phyloP scores from a whole-genome alignment of 306 rosid species.

The Rubus parviflorus region DNA sequence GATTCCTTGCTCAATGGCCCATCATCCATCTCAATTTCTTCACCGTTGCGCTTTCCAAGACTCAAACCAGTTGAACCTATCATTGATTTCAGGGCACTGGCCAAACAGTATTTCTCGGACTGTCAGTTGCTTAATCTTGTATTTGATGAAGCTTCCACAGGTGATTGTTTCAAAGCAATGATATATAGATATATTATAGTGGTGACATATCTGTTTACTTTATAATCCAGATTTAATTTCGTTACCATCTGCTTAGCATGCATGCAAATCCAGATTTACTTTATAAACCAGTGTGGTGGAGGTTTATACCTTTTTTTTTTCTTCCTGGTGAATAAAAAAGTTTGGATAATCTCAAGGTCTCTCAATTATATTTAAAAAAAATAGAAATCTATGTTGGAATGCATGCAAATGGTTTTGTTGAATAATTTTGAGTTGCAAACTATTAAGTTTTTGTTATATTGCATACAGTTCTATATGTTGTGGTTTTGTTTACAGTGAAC shows the following conservation, averaged over 20 bases:
- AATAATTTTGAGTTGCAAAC: not conserved
- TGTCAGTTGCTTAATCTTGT: constrained; percentile 76
- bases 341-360: not conserved
- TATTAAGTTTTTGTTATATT: not conserved
- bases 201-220: not conserved
- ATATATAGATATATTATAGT: not conserved
- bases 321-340: not conserved
- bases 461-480: not conserved
- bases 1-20: constrained; percentile 98
- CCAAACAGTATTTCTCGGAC: constrained; percentile 88
- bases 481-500: constrained; percentile 4
- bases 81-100: constrained; percentile 87
- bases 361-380: not conserved
- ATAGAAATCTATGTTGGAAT: not conserved
- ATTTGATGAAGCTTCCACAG: constrained; percentile 79
- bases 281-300: not conserved
- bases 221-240: not conserved
- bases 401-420: not conserved
- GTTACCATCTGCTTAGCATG: not conserved
- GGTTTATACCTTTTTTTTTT: not conserved
- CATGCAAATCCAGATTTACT: too few relatives aligned
- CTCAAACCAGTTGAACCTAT: constrained; percentile 68
- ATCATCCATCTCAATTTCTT: constrained; percentile 92
- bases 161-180: constrained; percentile 42
- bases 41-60: constrained; percentile 94